Evolutionary conservation across 306 rosid genomes (phyloP).

Genomic region (Styphnolobium japonicum): DNA sequence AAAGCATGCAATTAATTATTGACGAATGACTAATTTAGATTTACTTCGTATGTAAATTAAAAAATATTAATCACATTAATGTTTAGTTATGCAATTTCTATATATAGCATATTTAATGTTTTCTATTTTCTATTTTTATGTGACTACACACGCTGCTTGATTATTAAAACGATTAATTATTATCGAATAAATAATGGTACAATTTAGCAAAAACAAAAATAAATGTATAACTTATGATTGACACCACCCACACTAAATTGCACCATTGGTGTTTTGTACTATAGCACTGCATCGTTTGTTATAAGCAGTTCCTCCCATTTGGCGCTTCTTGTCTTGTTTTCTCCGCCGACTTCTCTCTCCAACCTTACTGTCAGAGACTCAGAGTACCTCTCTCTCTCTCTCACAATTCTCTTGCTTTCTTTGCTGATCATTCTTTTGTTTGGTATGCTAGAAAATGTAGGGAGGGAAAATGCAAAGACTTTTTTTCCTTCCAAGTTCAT

Average conservation of each 20-base stretch:
- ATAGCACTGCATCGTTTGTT: neutral
- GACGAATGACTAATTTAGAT: neutral
- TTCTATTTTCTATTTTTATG: no score
- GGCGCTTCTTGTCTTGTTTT: constrained; percentile 13
- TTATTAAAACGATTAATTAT: no score
- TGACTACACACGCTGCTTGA: no score
- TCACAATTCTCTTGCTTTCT: neutral
- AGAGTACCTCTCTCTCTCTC: constrained; percentile 9
- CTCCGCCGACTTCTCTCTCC: no score
- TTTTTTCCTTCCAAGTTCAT: neutral
- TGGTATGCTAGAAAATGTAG: neutral
- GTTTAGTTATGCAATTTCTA: neutral
- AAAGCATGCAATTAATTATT: neutral
- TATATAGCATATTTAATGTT: neutral
- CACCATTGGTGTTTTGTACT: neutral
- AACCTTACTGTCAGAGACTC: neutral
- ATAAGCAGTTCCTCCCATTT: neutral
- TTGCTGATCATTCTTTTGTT: neutral
- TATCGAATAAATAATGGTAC: no score
- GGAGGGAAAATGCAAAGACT: neutral
- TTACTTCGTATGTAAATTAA: neutral
- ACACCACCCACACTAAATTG: constrained; percentile 1
- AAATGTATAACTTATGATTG: no score
- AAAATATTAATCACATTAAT: neutral
- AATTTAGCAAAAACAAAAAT: no score